A percentile compares a stretch with the other conserved stretches of the same genome.
Evolutionary conservation across 2,329 filamentous ascomycete genomes (phyloP).

Genomic region (Botryosphaeria dothidea): DNA sequence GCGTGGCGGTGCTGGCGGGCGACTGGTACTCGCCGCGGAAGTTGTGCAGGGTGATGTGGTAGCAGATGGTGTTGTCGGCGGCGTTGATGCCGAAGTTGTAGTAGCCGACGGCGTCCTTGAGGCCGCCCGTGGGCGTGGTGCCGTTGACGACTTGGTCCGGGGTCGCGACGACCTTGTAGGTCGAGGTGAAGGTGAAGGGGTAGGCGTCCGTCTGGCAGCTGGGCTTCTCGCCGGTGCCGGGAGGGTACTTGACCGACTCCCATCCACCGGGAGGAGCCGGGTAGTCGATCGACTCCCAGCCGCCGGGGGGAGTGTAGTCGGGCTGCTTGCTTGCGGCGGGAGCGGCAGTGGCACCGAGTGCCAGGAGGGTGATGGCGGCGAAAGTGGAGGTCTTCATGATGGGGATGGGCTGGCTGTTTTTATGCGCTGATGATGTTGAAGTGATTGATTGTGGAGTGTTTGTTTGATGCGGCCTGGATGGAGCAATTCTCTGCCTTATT

Average conservation of each 20-base stretch:
- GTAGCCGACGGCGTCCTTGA: slow-evolving; percentile 47
- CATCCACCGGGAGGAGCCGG: neutral
- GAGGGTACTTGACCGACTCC: neutral
- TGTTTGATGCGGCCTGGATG: neutral
- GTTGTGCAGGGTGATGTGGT: slow-evolving; percentile 53
- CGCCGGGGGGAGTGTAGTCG: neutral
- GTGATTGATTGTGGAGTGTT: too few species aligned
- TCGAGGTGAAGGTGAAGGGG: slow-evolving; percentile 50
- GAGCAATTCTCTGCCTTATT: neutral
- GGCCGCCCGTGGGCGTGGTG: slow-evolving; percentile 42
- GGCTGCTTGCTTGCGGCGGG: neutral
- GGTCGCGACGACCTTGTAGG: slow-evolving; percentile 50
- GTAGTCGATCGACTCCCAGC: neutral
- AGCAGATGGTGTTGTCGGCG: slow-evolving; percentile 46
- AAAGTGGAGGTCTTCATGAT: neutral
- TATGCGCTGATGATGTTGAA: neutral
- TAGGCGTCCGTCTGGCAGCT: slow-evolving; percentile 27
- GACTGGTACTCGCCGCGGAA: slow-evolving; percentile 55
- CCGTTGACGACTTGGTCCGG: slow-evolving; percentile 53
- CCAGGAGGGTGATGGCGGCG: neutral
- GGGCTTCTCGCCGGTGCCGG: neutral
- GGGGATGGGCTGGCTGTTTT: neutral
- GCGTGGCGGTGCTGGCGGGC: slow-evolving; percentile 54
- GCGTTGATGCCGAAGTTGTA: slow-evolving; percentile 58
- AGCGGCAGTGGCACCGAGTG: neutral